Percentiles rank a stretch among this genome's conserved stretches.
These are phyloP conservation scores for Aspergillus novofumigatus DNA, from an alignment of 2,329 filamentous ascomycete genomes.

Conservation along the genomic window DNA sequence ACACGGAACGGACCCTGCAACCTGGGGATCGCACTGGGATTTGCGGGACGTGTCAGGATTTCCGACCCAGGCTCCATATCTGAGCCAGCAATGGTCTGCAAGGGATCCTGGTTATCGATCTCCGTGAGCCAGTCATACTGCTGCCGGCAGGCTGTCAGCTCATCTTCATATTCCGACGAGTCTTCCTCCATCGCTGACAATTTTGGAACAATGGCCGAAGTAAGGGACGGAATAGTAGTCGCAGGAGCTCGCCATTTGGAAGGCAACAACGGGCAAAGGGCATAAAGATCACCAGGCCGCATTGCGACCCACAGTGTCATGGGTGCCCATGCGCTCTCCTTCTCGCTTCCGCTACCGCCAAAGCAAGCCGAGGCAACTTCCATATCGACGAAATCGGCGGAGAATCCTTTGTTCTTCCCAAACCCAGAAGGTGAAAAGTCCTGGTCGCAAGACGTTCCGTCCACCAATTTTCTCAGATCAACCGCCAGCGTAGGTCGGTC, in stretches of 20 bases:
- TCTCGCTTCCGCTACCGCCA: conserved; percentile 61
- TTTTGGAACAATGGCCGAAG: conserved; percentile 76
- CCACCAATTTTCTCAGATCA: conserved; percentile 82
- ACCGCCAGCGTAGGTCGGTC: conserved; percentile 77
- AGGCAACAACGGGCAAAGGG: conserved; percentile 83
- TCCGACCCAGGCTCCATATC: conserved; percentile 43
- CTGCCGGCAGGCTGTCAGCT: conserved; percentile 47
- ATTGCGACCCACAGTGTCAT: conserved; percentile 99
- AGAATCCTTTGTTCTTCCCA: conserved; percentile 75
- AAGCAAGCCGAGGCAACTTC: conserved; percentile 89
- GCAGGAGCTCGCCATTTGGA: conserved; percentile 76
- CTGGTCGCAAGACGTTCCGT: conserved; percentile 75
- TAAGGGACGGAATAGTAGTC: conserved; percentile 74
- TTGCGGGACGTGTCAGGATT: conserved; percentile 53
- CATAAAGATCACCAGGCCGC: conserved; percentile 87
- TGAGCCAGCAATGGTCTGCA: conserved; percentile 34
- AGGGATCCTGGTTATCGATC: conserved; percentile 52
- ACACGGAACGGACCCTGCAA: conserved; percentile 60
- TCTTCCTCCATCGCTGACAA: conserved; percentile 45
- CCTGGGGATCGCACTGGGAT: conserved; percentile 53
- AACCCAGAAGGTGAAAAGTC: conserved; percentile 75
- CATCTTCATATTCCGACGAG: conserved; percentile 40
- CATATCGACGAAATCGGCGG: conserved; percentile 87
- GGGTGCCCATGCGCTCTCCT: conserved; percentile 72
- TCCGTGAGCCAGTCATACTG: conserved; percentile 58